Evolutionary conservation across 1,284 basidiomycete species (phyloP), one percentile per base, ranked within the genome.

Genomic region (Uromyces viciae-fabae): DNA sequence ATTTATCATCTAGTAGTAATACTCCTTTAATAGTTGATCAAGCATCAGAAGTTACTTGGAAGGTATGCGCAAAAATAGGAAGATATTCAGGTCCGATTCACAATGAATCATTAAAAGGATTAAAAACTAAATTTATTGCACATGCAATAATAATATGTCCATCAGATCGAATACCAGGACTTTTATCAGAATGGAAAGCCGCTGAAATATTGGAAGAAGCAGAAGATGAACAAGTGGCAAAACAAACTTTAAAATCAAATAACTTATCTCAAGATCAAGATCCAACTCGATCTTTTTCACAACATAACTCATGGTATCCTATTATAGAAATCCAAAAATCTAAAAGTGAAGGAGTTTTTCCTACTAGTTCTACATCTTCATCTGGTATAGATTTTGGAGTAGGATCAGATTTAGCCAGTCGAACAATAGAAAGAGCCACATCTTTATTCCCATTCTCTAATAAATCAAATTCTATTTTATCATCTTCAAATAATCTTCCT

Each of bases 141-240:
- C 90, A 91, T 80, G 92, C 94, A 3, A 87, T 97, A 40, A 91
- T 94, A 83, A 88, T 96, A n/a, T 95, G 94, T 85, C 94, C 94
- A 0, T 85, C 92, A 0, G 93, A 93, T 71, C 89, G 90, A 82
- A 88, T 95, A 11, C 88, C 91, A 31, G 90, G 92, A 81, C 88
- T 96, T 36, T 88, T 97, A 25, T 85, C 87, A 0, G 88, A 90
- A 1, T 97, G 94, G 92, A 89, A 90, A 62, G 88, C 82, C 60
- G 83, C 87, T 19, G 84, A 84, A 28, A 84, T 14, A 3, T 25
- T 42, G 31, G 71, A 81, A 28, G 25, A 46, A 22, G 49, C 5
- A 17, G 22, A 28, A 5, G 15, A 43, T 11, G 19, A 9, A 14
- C 17, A 46, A n/a, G 52, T 36, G 36, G 46, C 0, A 2, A 72